phyloP scores from a whole-genome alignment of 495 filamentous ascomycete genomes.

The Halenospora varia region DNA sequence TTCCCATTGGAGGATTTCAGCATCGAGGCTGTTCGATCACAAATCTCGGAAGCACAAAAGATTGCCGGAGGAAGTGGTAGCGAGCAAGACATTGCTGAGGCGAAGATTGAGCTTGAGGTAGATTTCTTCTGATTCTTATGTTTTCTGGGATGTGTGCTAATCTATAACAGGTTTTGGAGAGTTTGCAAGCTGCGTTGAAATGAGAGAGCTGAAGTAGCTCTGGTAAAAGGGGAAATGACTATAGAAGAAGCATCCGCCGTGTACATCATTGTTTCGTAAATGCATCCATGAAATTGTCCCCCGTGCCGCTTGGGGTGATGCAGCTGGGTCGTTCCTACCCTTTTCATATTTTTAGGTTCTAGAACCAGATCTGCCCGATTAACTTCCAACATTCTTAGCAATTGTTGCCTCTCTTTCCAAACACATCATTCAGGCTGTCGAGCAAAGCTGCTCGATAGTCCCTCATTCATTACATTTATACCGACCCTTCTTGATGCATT shows the following conservation, averaged over 20 bases:
- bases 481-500: slow-evolving; percentile 6
- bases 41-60: slow-evolving; percentile 93
- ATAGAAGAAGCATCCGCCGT: slow-evolving; percentile 23
- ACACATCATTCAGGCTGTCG: not conserved
- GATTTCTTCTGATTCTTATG: slow-evolving; percentile 11
- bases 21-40: slow-evolving; percentile 70
- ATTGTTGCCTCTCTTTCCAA: not conserved
- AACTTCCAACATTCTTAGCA: not conserved
- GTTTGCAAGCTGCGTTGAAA: slow-evolving; percentile 71
- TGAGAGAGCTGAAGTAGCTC: slow-evolving; percentile 31
- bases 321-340: not conserved
- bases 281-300: slow-evolving; percentile 14
- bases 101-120: slow-evolving; percentile 98
- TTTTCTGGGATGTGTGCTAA: slow-evolving; percentile 11
- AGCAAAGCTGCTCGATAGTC: slow-evolving; percentile 9
- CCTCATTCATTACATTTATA: not conserved
- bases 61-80: slow-evolving; percentile 85
- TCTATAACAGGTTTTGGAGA: slow-evolving; percentile 63
- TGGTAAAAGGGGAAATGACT: slow-evolving; percentile 6
- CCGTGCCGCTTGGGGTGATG: not conserved
- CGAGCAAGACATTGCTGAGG: slow-evolving; percentile 97
- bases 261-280: slow-evolving; percentile 29
- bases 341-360: not conserved
- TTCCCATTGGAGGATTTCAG: slow-evolving; percentile 95
- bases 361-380: not conserved